Conservation (phyloP, 352 stramenopile species). For the Pilasporangium apinafurcum region DNA sequence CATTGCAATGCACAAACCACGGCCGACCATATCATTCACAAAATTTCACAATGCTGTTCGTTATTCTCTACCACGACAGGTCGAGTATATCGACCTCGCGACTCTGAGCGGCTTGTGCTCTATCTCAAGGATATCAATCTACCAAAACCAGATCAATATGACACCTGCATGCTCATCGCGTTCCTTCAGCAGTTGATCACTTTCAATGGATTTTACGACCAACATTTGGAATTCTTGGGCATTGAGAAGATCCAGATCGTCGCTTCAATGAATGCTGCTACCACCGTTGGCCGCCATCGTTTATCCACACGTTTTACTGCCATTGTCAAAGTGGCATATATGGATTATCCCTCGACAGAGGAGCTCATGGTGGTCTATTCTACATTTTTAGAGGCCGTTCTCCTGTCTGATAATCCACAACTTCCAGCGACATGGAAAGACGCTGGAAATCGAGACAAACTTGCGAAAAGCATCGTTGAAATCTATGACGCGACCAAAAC, state of each 20-base stretch:
- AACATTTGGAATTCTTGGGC: constrained; percentile 91
- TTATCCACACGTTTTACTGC: constrained; percentile 93
- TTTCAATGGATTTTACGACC: constrained; percentile 95
- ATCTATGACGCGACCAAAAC: constrained; percentile 84
- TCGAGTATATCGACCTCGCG: constrained; percentile 90
- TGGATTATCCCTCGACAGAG: constrained; percentile 90
- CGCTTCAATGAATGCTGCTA: constrained; percentile 91
- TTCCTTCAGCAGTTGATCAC: constrained; percentile 95
- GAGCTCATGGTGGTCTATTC: constrained; percentile 90
- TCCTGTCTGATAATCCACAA: constrained; percentile 32
- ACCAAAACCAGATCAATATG: constrained; percentile 92
- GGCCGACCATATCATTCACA: constrained; percentile 92
- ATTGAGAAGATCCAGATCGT: constrained; percentile 94
- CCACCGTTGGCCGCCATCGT: constrained; percentile 87
- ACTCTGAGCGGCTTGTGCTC: constrained; percentile 89
- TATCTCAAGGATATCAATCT: constrained; percentile 97
- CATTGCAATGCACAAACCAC: constrained; percentile 95
- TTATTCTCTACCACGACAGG: constrained; percentile 89
- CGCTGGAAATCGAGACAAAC: constrained; percentile 59
- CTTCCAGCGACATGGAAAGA: constrained; percentile 45
- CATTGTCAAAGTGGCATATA: constrained; percentile 89
- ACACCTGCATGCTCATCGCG: constrained; percentile 95
- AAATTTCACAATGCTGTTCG: constrained; percentile 91
- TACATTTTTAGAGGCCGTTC: constrained; percentile 79
- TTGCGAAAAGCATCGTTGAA: constrained; percentile 87